Evolutionary conservation across 192 early-diverging fungal genomes (phyloP).

Genomic region (Rhizoclosmatium sp.): DNA sequence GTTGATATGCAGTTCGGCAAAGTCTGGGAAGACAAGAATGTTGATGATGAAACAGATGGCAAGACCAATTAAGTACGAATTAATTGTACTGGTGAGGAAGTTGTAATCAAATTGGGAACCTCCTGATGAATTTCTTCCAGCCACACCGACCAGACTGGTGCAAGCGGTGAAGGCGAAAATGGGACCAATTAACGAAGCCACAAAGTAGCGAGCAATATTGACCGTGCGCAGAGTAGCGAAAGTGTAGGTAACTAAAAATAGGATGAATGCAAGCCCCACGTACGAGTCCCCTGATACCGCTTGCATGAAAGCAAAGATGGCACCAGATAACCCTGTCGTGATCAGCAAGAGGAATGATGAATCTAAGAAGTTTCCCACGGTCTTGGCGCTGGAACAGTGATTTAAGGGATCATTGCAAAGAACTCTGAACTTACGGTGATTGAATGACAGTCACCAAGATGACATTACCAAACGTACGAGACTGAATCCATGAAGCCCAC

Average conservation of each 20-base stretch:
- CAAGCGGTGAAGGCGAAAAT: conserved; percentile 7
- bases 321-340: background rate
- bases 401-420: background rate
- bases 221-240: conserved; percentile 21
- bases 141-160: background rate
- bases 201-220: conserved; percentile 14
- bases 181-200: conserved; percentile 27
- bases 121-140: background rate
- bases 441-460: conserved; percentile 24
- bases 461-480: conserved; percentile 20
- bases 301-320: conserved; percentile 31
- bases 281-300: conserved; percentile 10
- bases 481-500: background rate
- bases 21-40: conserved; percentile 21
- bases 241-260: conserved; percentile 18
- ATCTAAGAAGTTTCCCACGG: conserved; percentile 38
- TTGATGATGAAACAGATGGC: conserved; percentile 23
- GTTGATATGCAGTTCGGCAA: conserved; percentile 31
- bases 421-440: conserved; percentile 22
- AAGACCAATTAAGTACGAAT: conserved; percentile 22
- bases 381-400: conserved; percentile 1
- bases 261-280: conserved; percentile 3
- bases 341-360: conserved; percentile 9
- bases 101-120: conserved; percentile 14
- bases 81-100: conserved; percentile 17